phyloP scores from a whole-genome alignment of 2,329 filamentous ascomycete genomes.

The Scortechinia acanthostroma region DNA sequence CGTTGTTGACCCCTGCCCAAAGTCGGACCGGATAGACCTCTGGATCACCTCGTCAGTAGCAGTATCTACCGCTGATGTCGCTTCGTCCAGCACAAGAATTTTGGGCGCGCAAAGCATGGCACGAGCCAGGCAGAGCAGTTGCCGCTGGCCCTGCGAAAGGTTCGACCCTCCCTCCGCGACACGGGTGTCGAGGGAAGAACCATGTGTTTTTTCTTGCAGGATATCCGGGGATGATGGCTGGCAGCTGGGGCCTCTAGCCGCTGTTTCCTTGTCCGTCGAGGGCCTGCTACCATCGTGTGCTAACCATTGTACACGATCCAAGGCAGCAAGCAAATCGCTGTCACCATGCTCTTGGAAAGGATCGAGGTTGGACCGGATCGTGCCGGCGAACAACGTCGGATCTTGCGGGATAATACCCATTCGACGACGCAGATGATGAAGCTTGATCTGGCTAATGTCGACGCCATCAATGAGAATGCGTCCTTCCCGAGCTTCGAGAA shows the following conservation, averaged over 20 bases:
- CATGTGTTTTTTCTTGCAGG: background rate
- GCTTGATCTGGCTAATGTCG: constrained; percentile 48
- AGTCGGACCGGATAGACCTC: constrained; percentile 38
- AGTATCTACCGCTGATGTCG: constrained; percentile 41
- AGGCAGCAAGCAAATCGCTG: constrained; percentile 48
- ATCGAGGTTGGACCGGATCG: constrained; percentile 55
- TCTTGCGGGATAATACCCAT: constrained; percentile 64
- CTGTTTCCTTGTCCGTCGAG: constrained; percentile 15
- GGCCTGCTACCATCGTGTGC: constrained; percentile 46
- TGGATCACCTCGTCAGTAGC: constrained; percentile 51
- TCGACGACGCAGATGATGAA: constrained; percentile 51
- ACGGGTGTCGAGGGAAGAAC: constrained; percentile 15
- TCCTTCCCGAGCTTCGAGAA: constrained; percentile 34
- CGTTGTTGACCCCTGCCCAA: constrained; percentile 42
- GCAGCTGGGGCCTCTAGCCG: constrained; percentile 15
- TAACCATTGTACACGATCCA: constrained; percentile 52
- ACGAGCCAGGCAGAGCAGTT: constrained; percentile 37
- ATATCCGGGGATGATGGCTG: constrained; percentile 2
- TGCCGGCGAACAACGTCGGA: constrained; percentile 59
- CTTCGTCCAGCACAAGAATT: constrained; percentile 31
- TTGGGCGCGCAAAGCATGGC: constrained; percentile 29
- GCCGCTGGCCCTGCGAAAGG: constrained; percentile 36
- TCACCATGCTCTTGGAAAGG: constrained; percentile 54
- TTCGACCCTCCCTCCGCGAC: constrained; percentile 20
- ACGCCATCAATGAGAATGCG: constrained; percentile 35